phyloP scores from a whole-genome alignment of 176 grass and related monocot species.

The Raddia distichophylla region DNA sequence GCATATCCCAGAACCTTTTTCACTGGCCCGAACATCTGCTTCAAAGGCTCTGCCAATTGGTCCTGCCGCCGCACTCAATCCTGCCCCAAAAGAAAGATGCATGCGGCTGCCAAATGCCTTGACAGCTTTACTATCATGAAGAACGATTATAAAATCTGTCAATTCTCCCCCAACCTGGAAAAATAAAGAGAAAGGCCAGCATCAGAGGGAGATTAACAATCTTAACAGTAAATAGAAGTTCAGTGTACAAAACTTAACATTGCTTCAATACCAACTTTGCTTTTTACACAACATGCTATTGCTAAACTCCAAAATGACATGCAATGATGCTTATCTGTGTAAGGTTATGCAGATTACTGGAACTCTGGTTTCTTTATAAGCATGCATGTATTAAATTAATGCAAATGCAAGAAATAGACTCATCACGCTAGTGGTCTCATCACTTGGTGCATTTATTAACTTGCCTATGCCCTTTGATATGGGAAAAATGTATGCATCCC shows the following conservation, averaged over 20 bases:
- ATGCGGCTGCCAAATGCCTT: slow-evolving; percentile 82
- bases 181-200: slow-evolving; percentile 15
- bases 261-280: background rate
- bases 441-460: background rate
- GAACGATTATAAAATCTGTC: slow-evolving; percentile 89
- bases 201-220: slow-evolving; percentile 19
- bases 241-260: background rate
- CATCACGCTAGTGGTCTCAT: background rate
- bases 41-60: slow-evolving; percentile 91
- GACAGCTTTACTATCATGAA: slow-evolving; percentile 73
- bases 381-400: background rate
- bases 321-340: background rate
- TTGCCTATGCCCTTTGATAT: background rate
- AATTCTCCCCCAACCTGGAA: slow-evolving; percentile 88
- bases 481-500: background rate
- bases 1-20: slow-evolving; percentile 86
- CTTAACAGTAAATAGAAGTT: slow-evolving; percentile 18
- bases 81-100: slow-evolving; percentile 89
- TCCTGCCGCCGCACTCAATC: slow-evolving; percentile 82
- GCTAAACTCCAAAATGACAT: background rate
- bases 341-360: background rate
- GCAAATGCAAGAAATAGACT: background rate
- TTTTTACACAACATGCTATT: background rate
- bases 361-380: background rate
- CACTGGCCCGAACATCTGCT: slow-evolving; percentile 80